Evolutionary conservation across 257 asterid genomes (phyloP).

Genomic region (Coffea canephora): DNA sequence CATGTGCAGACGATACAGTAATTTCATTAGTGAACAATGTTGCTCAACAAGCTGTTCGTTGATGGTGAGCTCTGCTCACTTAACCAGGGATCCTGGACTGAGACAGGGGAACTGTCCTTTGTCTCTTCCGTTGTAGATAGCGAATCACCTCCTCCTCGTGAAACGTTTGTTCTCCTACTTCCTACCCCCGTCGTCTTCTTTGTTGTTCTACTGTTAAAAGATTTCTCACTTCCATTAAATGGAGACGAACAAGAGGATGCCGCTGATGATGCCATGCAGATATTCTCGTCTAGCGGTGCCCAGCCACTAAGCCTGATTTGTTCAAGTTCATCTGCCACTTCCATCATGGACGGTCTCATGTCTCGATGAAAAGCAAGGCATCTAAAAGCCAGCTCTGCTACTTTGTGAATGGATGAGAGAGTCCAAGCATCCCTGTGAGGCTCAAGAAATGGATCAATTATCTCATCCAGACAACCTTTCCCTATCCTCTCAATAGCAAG

Average conservation of each 20-base stretch:
- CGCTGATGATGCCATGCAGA: conserved; percentile 51
- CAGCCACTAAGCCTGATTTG: conserved; percentile 71
- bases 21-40: conserved; percentile 28
- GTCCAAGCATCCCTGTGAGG: conserved; percentile 96
- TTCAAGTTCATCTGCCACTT: conserved; percentile 93
- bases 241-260: conserved; percentile 73
- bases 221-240: conserved; percentile 58
- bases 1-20: conserved; percentile 10
- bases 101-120: conserved; percentile 62
- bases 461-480: conserved; percentile 79
- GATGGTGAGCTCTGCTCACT: conserved; percentile 85
- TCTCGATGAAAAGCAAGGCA: conserved; percentile 89
- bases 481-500: conserved; percentile 81
- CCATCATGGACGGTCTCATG: conserved; percentile 93
- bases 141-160: conserved; percentile 27
- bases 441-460: conserved; percentile 68
- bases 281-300: conserved; percentile 68
- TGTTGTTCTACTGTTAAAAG: conserved; percentile 33
- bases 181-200: conserved; percentile 40
- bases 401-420: conserved; percentile 66
- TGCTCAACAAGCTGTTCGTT: conserved; percentile 61
- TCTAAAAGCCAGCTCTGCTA: conserved; percentile 86
- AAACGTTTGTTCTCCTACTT: conserved; percentile 49
- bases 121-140: conserved; percentile 38
- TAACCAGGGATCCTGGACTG: conserved; percentile 79